Evolutionary conservation across 176 grass and related monocot species (phyloP), one percentile per base, ranked within the genome.

Genomic region (Avena eriantha): DNA sequence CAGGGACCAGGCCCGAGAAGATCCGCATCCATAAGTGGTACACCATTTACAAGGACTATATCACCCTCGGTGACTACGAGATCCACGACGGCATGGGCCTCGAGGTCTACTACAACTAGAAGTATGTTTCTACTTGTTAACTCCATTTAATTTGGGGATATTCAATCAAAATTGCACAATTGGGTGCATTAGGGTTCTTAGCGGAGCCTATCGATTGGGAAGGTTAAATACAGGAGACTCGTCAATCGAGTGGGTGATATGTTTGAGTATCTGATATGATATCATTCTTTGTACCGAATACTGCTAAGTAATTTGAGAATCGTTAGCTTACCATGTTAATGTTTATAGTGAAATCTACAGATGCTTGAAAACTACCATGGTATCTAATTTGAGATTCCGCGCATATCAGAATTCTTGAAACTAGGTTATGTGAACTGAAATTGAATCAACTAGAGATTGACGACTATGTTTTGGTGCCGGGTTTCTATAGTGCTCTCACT

Each of bases 1-100:
- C 95, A 5, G 95, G 95, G 71, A 98, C 93, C 79, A 85, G 95
- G 12, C 45, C 96, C 31, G 96, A 98, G 80, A 98, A 98, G 96
- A 95, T 95, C 84, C 90, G 96, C 50, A 98, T 98, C 88, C 90
- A 98, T 91, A 98, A 95, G 91, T 98, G 93, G 93, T 98, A 98
- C 90, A 98, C 63, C 91, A 94, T 98, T 78, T 98, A 98, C 90
- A 94, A 98, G 93, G 93, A 98, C 74, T 91, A 94, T 90, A 98
- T 98, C 96, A 95, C 96, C 88, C 96, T 98, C 88, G 89, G 79
- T 86, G 93, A 98, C 80, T 98, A 98, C 90, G 96, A 98, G 81
- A 88, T 98, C 88, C 93, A 98, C 80, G 96, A 98, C 76, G 93
- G 96, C 46, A 98, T 98, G 96, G 96, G 93, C n/a, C 96, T 98